Percentiles rank a stretch among this genome's conserved stretches.
These are phyloP conservation scores for Gyrodon lividus DNA, from an alignment of 768 basidiomycete genomes.

Conservation along the genomic window DNA sequence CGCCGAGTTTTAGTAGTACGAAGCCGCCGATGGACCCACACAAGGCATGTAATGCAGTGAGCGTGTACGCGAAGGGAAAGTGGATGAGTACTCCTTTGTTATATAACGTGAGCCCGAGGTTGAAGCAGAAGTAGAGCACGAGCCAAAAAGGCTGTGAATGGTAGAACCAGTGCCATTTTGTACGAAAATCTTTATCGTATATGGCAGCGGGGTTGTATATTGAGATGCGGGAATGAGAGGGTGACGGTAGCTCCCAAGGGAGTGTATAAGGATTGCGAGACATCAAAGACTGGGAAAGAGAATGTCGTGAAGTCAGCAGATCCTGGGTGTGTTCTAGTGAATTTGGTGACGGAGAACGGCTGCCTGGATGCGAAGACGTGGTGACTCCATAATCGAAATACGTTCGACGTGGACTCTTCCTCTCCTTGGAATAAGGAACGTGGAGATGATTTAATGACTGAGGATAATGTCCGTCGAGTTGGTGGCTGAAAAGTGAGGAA, in stretches of 20 bases:
- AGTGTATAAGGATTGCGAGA: slow-evolving; percentile 11
- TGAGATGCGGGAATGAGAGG: slow-evolving; percentile 8
- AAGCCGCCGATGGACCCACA: slow-evolving; percentile 83
- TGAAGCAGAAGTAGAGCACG: slow-evolving; percentile 82
- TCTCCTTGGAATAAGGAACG: slow-evolving; percentile 12
- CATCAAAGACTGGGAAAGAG: not conserved
- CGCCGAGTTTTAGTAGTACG: slow-evolving; percentile 54
- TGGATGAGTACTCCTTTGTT: slow-evolving; percentile 91
- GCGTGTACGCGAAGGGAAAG: slow-evolving; percentile 95
- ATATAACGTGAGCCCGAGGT: slow-evolving; percentile 88
- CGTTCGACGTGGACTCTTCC: slow-evolving; percentile 14
- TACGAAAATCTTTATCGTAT: slow-evolving; percentile 5
- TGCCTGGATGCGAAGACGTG: not conserved
- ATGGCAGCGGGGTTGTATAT: not conserved
- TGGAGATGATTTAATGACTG: not conserved
- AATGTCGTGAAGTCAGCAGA: not conserved
- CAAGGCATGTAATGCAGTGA: slow-evolving; percentile 90
- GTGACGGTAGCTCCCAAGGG: slow-evolving; percentile 21
- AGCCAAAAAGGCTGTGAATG: slow-evolving; percentile 59
- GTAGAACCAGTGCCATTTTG: slow-evolving; percentile 20
- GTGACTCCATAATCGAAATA: slow-evolving; percentile 24
- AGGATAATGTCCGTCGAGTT: not conserved
- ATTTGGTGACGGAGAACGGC: not conserved
- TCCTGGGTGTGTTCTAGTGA: slow-evolving; percentile 8
- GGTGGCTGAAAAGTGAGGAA: slow-evolving; percentile 6